Evolutionary conservation across 2,329 filamentous ascomycete genomes (phyloP).

Genomic region (Blastomyces percursus): DNA sequence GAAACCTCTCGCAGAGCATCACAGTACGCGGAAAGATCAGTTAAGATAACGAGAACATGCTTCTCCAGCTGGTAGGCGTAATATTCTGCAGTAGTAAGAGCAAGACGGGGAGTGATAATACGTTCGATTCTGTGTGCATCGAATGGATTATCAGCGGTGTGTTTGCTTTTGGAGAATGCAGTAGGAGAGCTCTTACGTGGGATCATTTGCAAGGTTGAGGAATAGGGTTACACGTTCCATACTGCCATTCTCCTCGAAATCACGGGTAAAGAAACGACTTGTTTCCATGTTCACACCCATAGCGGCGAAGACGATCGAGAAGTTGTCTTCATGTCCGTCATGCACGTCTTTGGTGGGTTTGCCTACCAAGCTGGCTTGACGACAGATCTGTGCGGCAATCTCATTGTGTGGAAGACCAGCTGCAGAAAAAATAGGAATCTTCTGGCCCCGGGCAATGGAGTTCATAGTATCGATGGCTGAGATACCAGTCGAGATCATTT

Average conservation of each 20-base stretch:
- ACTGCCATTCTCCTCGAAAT: conserved; percentile 98
- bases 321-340: conserved; percentile 97
- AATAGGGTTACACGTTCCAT: conserved; percentile 96
- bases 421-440: conserved; percentile 98
- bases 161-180: not conserved
- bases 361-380: conserved; percentile 87
- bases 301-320: conserved; percentile 97
- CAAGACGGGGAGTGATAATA: conserved; percentile 98
- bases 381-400: conserved; percentile 96
- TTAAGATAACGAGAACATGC: conserved; percentile 97
- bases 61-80: conserved; percentile 99
- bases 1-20: conserved; percentile 98
- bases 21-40: conserved; percentile 95
- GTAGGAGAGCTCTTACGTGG: conserved; percentile 56
- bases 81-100: conserved; percentile 96
- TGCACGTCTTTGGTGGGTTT: conserved; percentile 91
- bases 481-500: conserved; percentile 99
- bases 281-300: conserved; percentile 99
- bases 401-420: conserved; percentile 98
- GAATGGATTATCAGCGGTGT: not conserved
- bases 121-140: conserved; percentile 68
- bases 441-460: conserved; percentile 95
- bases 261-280: conserved; percentile 92
- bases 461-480: conserved; percentile 99
- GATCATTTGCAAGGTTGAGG: conserved; percentile 98